Base-by-base conservation (phyloP, 1,284 basidiomycete species). In the Takashimella tepidaria region DNA sequence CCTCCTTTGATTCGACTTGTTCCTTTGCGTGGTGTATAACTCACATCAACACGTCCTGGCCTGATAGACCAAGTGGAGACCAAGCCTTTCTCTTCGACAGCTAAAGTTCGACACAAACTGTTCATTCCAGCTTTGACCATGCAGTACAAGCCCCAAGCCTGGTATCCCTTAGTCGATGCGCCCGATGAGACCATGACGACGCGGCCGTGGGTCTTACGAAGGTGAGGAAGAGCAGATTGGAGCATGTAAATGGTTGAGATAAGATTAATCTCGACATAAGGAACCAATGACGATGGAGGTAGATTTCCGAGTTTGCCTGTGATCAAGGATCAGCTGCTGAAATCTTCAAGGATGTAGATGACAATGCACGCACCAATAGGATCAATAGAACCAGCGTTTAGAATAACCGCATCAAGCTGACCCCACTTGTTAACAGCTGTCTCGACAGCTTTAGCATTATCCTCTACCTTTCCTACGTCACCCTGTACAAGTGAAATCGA, bases 131-230 rank as follows among this genome's bases (percentile, higher is more conserved):
- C 80, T 54, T 76, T 76, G 55, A 63, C 68, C 57, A 69, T 63
- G 20, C 74, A 77, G 67, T 81, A 81, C 43, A 79, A 69, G 0
- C 75, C 75, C 80, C 80, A 82, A 0, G 76, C 78, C 2, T 76
- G 70, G 26, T 73, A 76, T 8, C 76, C 77, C 0, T 72, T 73
- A 2, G 70, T 69, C 1, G 78, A 76, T 0, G 81, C 80, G 10
- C 80, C 81, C 2, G 76, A 78, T 4, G 75, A 77, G 13, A 81
- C 79, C 25, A 81, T 67, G 16, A 82, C 74, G 47, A 80, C 72
- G 19, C 72, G 66, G 1, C 76, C 78, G 2, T 43, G 19, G 11
- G 46, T 16, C 3, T 68, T 63, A 10, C 78, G 70, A 25, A 82
- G 73, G 53, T 77, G 65, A 0, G 79, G 76, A 3, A 81, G 67